Evolutionary conservation across 164 flowering plant genomes (phyloP).

Genomic region (Magnolia officinalis): DNA sequence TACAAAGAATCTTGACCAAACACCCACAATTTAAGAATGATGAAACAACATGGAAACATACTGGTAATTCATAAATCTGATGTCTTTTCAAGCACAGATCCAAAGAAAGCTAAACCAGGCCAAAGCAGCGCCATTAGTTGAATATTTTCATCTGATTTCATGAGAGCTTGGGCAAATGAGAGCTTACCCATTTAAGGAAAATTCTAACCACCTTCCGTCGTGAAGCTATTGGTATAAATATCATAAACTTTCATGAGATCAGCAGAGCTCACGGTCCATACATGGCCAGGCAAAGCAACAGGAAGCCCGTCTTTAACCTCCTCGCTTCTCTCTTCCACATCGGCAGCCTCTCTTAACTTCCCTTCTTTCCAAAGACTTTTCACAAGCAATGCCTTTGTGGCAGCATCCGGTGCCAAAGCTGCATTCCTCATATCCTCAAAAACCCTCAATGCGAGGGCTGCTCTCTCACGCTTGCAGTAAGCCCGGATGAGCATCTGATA

Average conservation of each 20-base stretch:
- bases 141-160: background rate
- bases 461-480: conserved; percentile 66
- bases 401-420: conserved; percentile 54
- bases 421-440: conserved; percentile 73
- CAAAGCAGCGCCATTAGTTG: background rate
- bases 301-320: conserved; percentile 43
- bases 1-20: background rate
- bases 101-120: background rate
- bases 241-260: conserved; percentile 46
- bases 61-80: no score
- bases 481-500: conserved; percentile 61
- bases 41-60: background rate
- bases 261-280: conserved; percentile 56
- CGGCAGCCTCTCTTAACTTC: conserved; percentile 77
- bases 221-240: conserved; percentile 41
- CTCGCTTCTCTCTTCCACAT: conserved; percentile 60
- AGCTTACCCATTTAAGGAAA: background rate
- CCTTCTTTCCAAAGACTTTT: conserved; percentile 94
- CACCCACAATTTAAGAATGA: background rate
- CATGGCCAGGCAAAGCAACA: conserved; percentile 48
- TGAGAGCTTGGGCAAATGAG: no score
- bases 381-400: conserved; percentile 73
- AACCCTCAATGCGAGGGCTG: conserved; percentile 71
- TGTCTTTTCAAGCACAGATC: background rate
- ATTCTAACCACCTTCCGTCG: conserved; percentile 5